Conservation (phyloP, 202 grass and related monocot genomes). For the Setaria italica region DNA sequence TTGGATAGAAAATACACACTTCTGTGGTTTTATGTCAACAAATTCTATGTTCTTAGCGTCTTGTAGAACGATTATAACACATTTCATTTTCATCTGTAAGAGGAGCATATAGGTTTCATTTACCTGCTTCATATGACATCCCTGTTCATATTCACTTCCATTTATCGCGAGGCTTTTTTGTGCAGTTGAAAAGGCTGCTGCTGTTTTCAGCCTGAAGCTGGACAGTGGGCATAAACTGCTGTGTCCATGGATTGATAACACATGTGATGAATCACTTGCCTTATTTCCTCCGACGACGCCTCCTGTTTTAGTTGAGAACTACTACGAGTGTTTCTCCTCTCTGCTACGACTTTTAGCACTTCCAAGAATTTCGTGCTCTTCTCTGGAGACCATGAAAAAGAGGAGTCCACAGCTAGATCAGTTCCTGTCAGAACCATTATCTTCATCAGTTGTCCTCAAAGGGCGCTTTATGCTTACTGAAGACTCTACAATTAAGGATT, state of each 20-base stretch:
- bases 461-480: conserved; percentile 64
- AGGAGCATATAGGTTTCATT: not conserved
- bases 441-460: conserved; percentile 59
- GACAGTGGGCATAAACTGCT: conserved; percentile 93
- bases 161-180: conserved; percentile 36
- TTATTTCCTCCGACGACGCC: conserved; percentile 88
- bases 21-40: conserved; percentile 22
- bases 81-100: conserved; percentile 15
- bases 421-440: conserved; percentile 64
- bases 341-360: conserved; percentile 77
- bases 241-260: conserved; percentile 97
- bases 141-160: not conserved
- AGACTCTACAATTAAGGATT: conserved; percentile 61
- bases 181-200: conserved; percentile 98
- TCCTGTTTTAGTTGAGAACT: conserved; percentile 74
- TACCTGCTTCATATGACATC: conserved; percentile 31
- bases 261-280: conserved; percentile 91
- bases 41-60: conserved; percentile 1
- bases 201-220: conserved; percentile 93
- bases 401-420: conserved; percentile 66
- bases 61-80: conserved; percentile 5
- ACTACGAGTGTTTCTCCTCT: conserved; percentile 65
- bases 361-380: conserved; percentile 75
- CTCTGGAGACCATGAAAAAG: conserved; percentile 78
- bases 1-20: conserved; percentile 4